phyloP scores from a whole-genome alignment of 2,329 filamentous ascomycete genomes.

The Beauveria scarabaeidicola region DNA sequence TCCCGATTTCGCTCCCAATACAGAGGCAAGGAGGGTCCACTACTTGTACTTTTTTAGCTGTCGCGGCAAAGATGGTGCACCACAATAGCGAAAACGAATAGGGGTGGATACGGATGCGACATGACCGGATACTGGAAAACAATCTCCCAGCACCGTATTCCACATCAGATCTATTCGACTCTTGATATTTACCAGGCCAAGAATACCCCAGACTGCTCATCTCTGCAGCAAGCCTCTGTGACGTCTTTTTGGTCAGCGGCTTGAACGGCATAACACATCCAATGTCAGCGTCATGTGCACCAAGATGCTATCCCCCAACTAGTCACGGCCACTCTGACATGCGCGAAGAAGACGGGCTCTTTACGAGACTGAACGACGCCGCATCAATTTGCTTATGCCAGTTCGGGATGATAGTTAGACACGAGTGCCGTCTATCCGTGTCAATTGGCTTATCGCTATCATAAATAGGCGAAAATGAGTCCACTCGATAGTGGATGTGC shows the following conservation, averaged over 20 bases:
- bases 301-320: neutral
- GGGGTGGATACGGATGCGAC: slow-evolving; percentile 12
- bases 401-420: neutral
- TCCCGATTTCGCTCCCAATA: neutral
- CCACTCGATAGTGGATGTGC: neutral
- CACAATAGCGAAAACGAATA: slow-evolving; percentile 8
- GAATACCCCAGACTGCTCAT: neutral
- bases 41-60: neutral
- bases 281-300: neutral
- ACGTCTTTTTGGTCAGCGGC: slow-evolving; percentile 1
- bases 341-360: neutral
- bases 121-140: neutral
- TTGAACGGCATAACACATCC: neutral
- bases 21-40: neutral
- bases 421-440: neutral
- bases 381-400: neutral
- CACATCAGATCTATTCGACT: neutral
- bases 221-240: neutral
- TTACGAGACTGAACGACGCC: neutral
- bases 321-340: neutral
- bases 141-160: neutral
- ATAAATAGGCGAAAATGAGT: neutral
- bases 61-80: slow-evolving; percentile 1
- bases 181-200: neutral
- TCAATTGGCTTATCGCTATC: neutral